These are phyloP conservation scores for Galeopsis tetrahit DNA, from an alignment of 257 asterid species.

Conservation along the genomic window DNA sequence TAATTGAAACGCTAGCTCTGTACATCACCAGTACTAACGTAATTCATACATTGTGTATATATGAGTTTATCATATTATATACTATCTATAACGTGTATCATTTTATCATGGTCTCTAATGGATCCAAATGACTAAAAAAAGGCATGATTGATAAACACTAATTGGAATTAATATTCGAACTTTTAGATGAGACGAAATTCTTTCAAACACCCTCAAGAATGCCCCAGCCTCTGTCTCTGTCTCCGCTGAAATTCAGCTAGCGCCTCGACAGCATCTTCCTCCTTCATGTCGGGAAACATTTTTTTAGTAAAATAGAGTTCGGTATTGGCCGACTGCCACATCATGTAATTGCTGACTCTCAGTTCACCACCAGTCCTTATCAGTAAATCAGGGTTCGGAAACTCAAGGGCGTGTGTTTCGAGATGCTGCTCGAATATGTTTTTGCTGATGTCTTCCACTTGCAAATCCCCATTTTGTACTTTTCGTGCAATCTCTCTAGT, in stretches of 20 bases:
- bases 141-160: no score
- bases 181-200: no score
- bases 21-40: no score
- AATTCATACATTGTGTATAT: no score
- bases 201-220: not conserved
- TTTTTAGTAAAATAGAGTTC: not conserved
- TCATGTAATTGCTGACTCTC: not conserved
- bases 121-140: no score
- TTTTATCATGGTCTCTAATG: no score
- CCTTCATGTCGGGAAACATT: not conserved
- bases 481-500: not conserved
- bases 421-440: not conserved
- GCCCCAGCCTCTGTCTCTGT: not conserved
- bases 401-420: not conserved
- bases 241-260: conserved; percentile 3
- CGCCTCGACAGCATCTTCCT: not conserved
- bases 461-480: not conserved
- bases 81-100: no score
- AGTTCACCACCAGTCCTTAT: not conserved
- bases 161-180: no score
- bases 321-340: not conserved
- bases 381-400: conserved; percentile 2
- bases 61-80: no score
- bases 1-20: no score
- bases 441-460: not conserved